Percentiles rank a stretch among this genome's conserved stretches.
These are phyloP conservation scores for Sclerotinia subarctica DNA, from an alignment of 2,329 filamentous ascomycete species.

Conservation along the genomic window DNA sequence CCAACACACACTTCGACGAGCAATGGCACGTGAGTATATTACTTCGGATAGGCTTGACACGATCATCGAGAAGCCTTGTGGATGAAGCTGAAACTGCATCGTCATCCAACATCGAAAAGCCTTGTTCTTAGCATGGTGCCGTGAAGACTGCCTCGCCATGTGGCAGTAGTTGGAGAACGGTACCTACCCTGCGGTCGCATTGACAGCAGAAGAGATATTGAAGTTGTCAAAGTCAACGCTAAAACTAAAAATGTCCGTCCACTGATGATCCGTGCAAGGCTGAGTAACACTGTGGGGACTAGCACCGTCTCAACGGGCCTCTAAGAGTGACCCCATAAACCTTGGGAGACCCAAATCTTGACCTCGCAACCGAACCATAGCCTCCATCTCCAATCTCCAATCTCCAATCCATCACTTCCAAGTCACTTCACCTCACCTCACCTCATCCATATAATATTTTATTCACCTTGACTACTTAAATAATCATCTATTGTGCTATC, in stretches of 20 bases:
- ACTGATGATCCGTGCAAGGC: neutral
- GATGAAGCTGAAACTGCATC: neutral
- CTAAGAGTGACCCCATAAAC: neutral
- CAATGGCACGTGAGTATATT: neutral
- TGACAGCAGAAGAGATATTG: neutral
- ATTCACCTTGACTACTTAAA: neutral
- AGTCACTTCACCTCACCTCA: conserved; percentile 3
- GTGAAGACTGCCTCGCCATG: neutral
- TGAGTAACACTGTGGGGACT: neutral
- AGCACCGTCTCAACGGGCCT: neutral
- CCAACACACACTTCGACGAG: neutral
- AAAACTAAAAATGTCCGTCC: too few species aligned
- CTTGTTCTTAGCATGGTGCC: neutral
- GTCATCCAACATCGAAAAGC: conserved; percentile 5
- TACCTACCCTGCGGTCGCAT: neutral
- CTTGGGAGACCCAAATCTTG: neutral
- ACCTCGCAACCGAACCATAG: neutral
- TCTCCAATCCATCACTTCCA: neutral
- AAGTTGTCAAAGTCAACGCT: neutral
- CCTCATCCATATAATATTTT: neutral
- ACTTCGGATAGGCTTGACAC: neutral
- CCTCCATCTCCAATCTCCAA: too few species aligned
- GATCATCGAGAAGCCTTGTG: neutral
- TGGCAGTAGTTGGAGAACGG: neutral
- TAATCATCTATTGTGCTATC: neutral